Evolutionary conservation across 352 stramenopile species (phyloP), one percentile per base, ranked within the genome.

Genomic region (Globisporangium apiculatum): DNA sequence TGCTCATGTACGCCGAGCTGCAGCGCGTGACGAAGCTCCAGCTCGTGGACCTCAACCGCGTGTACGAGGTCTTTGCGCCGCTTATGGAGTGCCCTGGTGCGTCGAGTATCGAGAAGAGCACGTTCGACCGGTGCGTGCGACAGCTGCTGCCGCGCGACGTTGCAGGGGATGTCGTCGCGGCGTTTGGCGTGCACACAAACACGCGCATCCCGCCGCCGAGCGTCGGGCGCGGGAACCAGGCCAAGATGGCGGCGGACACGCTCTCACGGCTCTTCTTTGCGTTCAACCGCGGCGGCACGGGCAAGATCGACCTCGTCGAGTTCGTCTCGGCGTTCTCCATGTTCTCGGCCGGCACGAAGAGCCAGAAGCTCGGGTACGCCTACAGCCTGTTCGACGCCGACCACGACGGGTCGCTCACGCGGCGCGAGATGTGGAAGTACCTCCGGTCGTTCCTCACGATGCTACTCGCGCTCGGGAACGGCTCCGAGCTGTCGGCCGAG

Each of bases 291-390:
- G 77, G 79, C 4, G 85, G 85, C 3, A 95, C 83, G 0, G 85
- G 85, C 11, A 89, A 89, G 56, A 91, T 95, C 46, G 85, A 95
- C 54, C 57, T 90, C 41, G 63, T 90, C 10, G 88, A 98, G 64
- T 94, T 99, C 31, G 88, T 98, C 55, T 95, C 89, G 37, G 94
- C 92, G 15, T 89, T 98, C 50, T 94, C 87, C 5, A 80, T 99
- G 6, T 87, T 99, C 31, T 98, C 84, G 52, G 89, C 82, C 4
- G 96, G 95, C 3, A 98, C 94, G 35, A 99, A 99, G 66, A 98
- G 91, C 55, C 89, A 94, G 43, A 99, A 99, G 57, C 79, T 99
- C 0, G 87, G 86, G 6, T 96, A 96, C 51, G 82, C 86, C 1
- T 97, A 89, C 58, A 73, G 73, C 9, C 51, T 96, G n/a, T 98